These are phyloP conservation scores for Athelia sp. DNA, from an alignment of 1,284 basidiomycete genomes.

Conservation along the genomic window DNA sequence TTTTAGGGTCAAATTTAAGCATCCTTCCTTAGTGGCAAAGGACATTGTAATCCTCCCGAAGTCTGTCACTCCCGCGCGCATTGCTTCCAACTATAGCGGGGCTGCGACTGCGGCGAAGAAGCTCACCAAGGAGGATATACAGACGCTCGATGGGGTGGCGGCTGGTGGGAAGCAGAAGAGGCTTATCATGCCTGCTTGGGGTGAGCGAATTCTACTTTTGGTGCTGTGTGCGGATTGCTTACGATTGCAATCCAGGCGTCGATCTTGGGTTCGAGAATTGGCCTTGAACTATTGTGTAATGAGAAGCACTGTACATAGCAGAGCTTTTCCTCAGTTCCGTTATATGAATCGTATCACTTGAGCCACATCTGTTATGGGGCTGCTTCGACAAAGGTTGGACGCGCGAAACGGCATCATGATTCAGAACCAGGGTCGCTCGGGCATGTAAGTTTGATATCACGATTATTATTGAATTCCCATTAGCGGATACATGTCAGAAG, in stretches of 20 bases:
- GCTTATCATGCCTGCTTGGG: background rate
- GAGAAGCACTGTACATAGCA: no score
- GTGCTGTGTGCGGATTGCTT: background rate
- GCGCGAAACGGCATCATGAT: no score
- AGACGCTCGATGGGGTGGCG: slow-evolving; percentile 24
- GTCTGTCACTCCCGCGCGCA: slow-evolving; percentile 37
- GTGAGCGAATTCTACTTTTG: background rate
- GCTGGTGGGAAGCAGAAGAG: slow-evolving; percentile 23
- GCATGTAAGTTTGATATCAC: no score
- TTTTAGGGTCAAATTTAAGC: background rate
- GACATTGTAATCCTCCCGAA: slow-evolving; percentile 33
- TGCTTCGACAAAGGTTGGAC: no score
- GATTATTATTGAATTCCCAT: no score
- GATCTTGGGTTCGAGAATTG: background rate
- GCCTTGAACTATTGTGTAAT: background rate
- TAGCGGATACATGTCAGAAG: no score
- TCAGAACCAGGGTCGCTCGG: no score
- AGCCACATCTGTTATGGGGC: no score
- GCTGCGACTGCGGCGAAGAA: slow-evolving; percentile 4
- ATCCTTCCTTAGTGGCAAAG: slow-evolving; percentile 9
- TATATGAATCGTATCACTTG: no score
- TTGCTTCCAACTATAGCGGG: slow-evolving; percentile 31
- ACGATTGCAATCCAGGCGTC: background rate
- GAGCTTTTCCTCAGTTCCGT: no score
- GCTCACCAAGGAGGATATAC: slow-evolving; percentile 28